Evolutionary conservation across 768 basidiomycete genomes (phyloP).

Genomic region (Mycena indigotica): DNA sequence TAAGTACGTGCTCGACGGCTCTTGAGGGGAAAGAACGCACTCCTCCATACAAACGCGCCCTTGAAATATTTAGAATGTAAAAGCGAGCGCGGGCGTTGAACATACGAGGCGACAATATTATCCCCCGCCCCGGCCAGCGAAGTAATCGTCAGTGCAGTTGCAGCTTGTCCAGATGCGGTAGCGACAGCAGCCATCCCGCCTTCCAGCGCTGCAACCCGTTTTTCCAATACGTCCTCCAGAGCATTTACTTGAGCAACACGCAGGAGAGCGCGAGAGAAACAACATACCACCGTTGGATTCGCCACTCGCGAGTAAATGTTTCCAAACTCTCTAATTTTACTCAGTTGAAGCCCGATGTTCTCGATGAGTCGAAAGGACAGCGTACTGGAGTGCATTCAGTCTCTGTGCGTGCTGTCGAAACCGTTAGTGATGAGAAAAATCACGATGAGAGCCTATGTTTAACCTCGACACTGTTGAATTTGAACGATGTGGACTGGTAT

Average conservation of each 20-base stretch:
- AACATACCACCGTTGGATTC: slow-evolving; percentile 13
- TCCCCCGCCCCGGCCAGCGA: slow-evolving; percentile 57
- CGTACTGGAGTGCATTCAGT: not conserved
- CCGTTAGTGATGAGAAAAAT: too few relatives aligned
- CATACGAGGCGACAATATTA: slow-evolving; percentile 64
- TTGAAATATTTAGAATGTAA: slow-evolving; percentile 22
- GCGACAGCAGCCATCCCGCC: slow-evolving; percentile 25
- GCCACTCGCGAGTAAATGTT: slow-evolving; percentile 9
- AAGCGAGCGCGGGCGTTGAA: not conserved
- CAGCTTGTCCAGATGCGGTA: slow-evolving; percentile 59
- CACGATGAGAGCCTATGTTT: too few relatives aligned
- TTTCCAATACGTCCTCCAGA: slow-evolving; percentile 16
- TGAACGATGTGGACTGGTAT: slow-evolving; percentile 57
- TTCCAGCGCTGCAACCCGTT: slow-evolving; percentile 60
- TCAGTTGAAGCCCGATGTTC: too few relatives aligned
- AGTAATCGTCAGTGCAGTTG: slow-evolving; percentile 62
- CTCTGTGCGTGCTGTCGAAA: not conserved
- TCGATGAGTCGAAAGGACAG: not conserved
- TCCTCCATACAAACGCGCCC: slow-evolving; percentile 61
- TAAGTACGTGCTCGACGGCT: slow-evolving; percentile 4
- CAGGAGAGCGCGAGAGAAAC: not conserved
- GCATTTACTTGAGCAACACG: not conserved
- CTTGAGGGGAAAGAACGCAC: slow-evolving; percentile 33
- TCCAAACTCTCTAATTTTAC: slow-evolving; percentile 5
- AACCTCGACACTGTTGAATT: slow-evolving; percentile 58